These are phyloP conservation scores for Phlyctochytrium planicorne DNA, from an alignment of 192 early-diverging fungal genomes.

Conservation along the genomic window DNA sequence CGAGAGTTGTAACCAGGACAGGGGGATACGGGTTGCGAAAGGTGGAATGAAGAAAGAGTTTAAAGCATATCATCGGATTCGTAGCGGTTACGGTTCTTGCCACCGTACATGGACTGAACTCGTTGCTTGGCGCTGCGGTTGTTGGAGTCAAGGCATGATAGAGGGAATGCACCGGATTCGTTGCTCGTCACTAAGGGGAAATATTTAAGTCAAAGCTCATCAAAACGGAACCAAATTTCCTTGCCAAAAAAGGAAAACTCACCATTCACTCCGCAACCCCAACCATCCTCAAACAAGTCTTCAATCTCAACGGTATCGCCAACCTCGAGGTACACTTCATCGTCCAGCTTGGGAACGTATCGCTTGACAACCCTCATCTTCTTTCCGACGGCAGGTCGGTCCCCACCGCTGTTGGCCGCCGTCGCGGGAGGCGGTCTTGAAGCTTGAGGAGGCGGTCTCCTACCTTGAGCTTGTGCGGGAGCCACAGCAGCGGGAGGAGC, in stretches of 20 bases:
- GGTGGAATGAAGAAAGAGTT: too few species aligned
- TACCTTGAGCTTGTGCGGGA: neutral
- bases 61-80: too few species aligned
- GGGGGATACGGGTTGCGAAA: too few species aligned
- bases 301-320: conserved; percentile 75
- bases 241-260: conserved; percentile 6
- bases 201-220: neutral
- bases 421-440: too few species aligned
- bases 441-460: neutral
- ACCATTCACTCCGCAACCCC: conserved; percentile 78
- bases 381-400: conserved; percentile 14
- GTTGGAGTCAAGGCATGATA: conserved; percentile 63
- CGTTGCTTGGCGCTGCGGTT: conserved; percentile 11
- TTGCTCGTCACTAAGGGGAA: conserved; percentile 53
- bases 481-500: neutral
- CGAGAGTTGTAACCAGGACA: too few species aligned
- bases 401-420: too few species aligned
- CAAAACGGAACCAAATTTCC: neutral
- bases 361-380: conserved; percentile 23
- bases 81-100: neutral
- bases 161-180: conserved; percentile 74
- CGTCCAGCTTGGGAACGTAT: conserved; percentile 49
- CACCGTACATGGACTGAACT: conserved; percentile 26
- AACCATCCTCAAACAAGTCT: conserved; percentile 82
- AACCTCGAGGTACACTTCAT: conserved; percentile 71